Percentiles rank a stretch among this genome's conserved stretches.
Conservation (phyloP, 106 monocot species). For the Vanilla planifolia region DNA sequence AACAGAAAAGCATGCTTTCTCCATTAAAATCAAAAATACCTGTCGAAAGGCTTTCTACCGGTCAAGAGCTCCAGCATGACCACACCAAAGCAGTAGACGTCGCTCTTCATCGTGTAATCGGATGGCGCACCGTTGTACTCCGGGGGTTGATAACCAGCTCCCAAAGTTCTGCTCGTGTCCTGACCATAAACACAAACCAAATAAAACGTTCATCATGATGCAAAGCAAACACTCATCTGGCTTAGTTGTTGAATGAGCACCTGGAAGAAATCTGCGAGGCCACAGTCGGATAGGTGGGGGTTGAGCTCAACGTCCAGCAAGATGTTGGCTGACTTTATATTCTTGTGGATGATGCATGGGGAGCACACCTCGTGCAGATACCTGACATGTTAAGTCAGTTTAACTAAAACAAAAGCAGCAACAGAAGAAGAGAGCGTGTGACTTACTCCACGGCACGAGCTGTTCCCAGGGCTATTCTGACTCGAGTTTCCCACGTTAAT, state of each 20-base stretch:
- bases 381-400: constrained; percentile 8
- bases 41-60: constrained; percentile 10
- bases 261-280: constrained; percentile 38
- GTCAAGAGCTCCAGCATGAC: constrained; percentile 11
- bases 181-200: background rate
- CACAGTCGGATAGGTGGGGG: constrained; percentile 60
- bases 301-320: constrained; percentile 60
- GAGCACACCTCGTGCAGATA: constrained; percentile 55
- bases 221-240: too few relatives aligned
- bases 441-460: constrained; percentile 91
- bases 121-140: background rate
- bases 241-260: too few relatives aligned
- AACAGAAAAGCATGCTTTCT: background rate
- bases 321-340: constrained; percentile 67
- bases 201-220: background rate
- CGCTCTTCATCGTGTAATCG: constrained; percentile 6
- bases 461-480: constrained; percentile 87
- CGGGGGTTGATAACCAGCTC: constrained; percentile 5
- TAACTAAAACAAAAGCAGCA: background rate
- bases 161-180: constrained; percentile 1
- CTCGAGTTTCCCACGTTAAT: constrained; percentile 87
- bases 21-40: background rate
- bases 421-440: background rate
- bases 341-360: constrained; percentile 47
- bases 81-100: constrained; percentile 12